Base-by-base conservation (phyloP, 1,284 basidiomycete species). In the Lignosus rhinocerotis region DNA sequence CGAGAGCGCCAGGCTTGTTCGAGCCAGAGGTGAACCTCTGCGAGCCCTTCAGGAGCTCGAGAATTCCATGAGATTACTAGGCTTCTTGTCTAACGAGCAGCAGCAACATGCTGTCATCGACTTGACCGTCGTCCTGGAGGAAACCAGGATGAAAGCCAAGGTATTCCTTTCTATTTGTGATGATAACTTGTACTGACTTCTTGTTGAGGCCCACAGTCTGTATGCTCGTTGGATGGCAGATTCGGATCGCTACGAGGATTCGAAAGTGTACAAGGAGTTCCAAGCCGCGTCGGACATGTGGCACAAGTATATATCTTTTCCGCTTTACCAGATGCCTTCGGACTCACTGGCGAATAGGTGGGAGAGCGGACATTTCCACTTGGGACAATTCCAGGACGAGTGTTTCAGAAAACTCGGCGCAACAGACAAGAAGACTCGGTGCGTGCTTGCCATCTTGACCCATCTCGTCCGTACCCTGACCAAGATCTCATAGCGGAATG, bases 201-300 rank as follows among this genome's bases (percentile, higher is more conserved):
- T 11, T 46, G 42, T 56, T 30, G 68, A 98, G 93, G 93, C 93
- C 3, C 82, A 90, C 55, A 80, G 96, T 25, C 79, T 98, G n/a
- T 87, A 90, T 33, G 95, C 95, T 8, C 85, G 94, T 10, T 98
- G 97, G 92, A 92, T 95, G 82, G 85, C 90, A 53, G 95, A 97
- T 58, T 91, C 93, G 0, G 94, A 92, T 61, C 83, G 97, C 44
- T 91, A 87, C 68, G 90, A 92, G n/a, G 73, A 76, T 16, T 83
- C 83, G 42, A 77, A 84, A 9, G 85, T 96, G 12, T 78, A 86
- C 54, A 79, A 77, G 44, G 76, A 82, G 30, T 91, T 90, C 71
- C 72, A 77, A 21, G 75, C 81, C 32, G 88, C 87, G 0, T 78
- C 82, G 5, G 76, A 79, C 41, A 70, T 87, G 25, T 81, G 82